These are phyloP conservation scores for Pichia sp. DNA, from an alignment of 1,139 yeast species.

Conservation along the genomic window DNA sequence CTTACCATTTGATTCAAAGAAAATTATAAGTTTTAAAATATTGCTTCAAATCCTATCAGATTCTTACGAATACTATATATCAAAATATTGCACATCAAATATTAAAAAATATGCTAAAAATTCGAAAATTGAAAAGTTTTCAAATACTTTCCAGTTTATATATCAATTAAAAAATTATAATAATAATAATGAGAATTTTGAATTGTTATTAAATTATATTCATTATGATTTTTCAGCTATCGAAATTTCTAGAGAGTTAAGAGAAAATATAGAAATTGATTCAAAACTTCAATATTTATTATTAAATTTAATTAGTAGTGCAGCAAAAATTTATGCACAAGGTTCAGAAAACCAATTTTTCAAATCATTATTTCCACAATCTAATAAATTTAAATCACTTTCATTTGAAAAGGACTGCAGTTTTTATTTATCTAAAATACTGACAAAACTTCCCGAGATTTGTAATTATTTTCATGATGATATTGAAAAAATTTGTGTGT, in stretches of 20 bases:
- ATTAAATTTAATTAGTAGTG: conserved; percentile 30
- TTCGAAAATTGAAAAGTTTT: conserved; percentile 19
- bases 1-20: conserved; percentile 30
- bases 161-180: conserved; percentile 27
- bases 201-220: conserved; percentile 35
- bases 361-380: conserved; percentile 15
- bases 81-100: conserved; percentile 14
- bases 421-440: conserved; percentile 12
- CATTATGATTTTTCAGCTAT: conserved; percentile 39
- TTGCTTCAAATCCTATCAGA: conserved; percentile 35
- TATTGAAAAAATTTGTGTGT: conserved; percentile 12
- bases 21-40: conserved; percentile 35
- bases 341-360: conserved; percentile 17
- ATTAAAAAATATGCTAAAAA: conserved; percentile 13
- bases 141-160: conserved; percentile 24
- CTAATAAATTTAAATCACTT: background rate
- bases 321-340: conserved; percentile 21
- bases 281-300: conserved; percentile 20
- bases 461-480: conserved; percentile 14
- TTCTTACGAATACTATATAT: conserved; percentile 29
- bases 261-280: conserved; percentile 24
- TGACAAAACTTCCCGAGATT: conserved; percentile 7
- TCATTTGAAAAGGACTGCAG: conserved; percentile 3
- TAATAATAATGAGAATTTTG: conserved; percentile 28
- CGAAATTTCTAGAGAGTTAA: conserved; percentile 20